These are phyloP conservation scores for Debaryomyces psychrophilus DNA, from an alignment of 1,139 yeast genomes.

Conservation along the genomic window DNA sequence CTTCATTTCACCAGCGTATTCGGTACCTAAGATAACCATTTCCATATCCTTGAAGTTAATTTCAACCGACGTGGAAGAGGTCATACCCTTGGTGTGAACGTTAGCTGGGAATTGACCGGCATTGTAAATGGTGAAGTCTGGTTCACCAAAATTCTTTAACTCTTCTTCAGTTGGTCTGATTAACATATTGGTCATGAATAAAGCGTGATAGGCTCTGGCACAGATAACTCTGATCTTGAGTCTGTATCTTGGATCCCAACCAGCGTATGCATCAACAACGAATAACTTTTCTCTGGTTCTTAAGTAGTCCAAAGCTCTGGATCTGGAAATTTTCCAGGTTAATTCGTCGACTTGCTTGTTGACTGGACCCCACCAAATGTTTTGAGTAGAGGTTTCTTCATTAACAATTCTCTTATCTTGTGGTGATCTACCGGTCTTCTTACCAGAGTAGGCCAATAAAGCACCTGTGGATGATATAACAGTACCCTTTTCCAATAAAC, in stretches of 20 bases:
- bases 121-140: slow-evolving; percentile 97
- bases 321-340: slow-evolving; percentile 95
- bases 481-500: slow-evolving; percentile 85
- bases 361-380: slow-evolving; percentile 99
- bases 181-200: slow-evolving; percentile 98
- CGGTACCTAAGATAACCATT: slow-evolving; percentile 98
- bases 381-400: slow-evolving; percentile 78
- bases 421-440: slow-evolving; percentile 97
- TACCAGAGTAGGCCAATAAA: slow-evolving; percentile 92
- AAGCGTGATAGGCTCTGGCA: slow-evolving; percentile 98
- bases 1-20: slow-evolving; percentile 99
- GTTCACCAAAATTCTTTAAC: slow-evolving; percentile 88
- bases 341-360: slow-evolving; percentile 92
- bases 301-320: slow-evolving; percentile 95
- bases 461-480: slow-evolving; percentile 95
- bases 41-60: slow-evolving; percentile 97
- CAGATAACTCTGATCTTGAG: slow-evolving; percentile 95
- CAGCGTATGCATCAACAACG: slow-evolving; percentile 96
- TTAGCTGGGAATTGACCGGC: slow-evolving; percentile 99
- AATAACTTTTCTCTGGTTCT: slow-evolving; percentile 94
- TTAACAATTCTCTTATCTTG: slow-evolving; percentile 98
- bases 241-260: slow-evolving; percentile 99
- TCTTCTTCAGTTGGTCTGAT: slow-evolving; percentile 94
- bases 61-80: slow-evolving; percentile 93
- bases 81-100: slow-evolving; percentile 95